These are phyloP conservation scores for Aeschynomene evenia DNA, from an alignment of 306 rosid genomes.

Conservation along the genomic window DNA sequence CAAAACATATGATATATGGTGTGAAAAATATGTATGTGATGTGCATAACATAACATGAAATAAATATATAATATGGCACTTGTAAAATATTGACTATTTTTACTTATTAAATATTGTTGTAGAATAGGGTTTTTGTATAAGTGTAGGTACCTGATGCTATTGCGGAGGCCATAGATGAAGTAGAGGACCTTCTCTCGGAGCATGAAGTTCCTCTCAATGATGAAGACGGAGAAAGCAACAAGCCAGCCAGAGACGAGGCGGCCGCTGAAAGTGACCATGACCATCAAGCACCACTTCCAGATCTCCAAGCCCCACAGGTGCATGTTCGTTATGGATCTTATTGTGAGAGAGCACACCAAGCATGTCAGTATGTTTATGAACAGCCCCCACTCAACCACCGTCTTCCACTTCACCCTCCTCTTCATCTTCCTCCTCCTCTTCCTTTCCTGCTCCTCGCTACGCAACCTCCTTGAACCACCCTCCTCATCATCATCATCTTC, in stretches of 20 bases:
- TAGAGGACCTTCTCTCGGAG: slow-evolving; percentile 47
- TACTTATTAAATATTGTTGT: too few relatives aligned
- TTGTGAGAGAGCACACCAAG: slow-evolving; percentile 36
- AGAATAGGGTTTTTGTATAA: too few relatives aligned
- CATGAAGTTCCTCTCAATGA: slow-evolving; percentile 49
- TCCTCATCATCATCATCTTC: slow-evolving; percentile 10
- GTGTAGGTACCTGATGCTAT: slow-evolving; percentile 30
- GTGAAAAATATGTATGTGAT: too few relatives aligned
- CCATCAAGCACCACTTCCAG: slow-evolving; percentile 56
- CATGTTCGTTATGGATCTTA: slow-evolving; percentile 25
- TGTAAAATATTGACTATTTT: too few relatives aligned
- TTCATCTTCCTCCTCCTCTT: too few relatives aligned
- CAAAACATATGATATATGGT: too few relatives aligned
- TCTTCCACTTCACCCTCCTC: slow-evolving; percentile 46
- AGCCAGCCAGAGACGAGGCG: slow-evolving; percentile 49
- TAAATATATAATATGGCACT: too few relatives aligned
- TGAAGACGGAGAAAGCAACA: slow-evolving; percentile 26
- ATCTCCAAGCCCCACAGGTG: slow-evolving; percentile 36
- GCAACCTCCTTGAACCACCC: background rate
- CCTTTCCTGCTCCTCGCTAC: slow-evolving; percentile 27
- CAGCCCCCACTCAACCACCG: slow-evolving; percentile 39
- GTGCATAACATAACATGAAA: too few relatives aligned
- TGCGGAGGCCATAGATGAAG: slow-evolving; percentile 52
- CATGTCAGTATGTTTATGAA: slow-evolving; percentile 45
- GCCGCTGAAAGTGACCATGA: slow-evolving; percentile 55